Base-by-base conservation (phyloP, 208 protist species). In the Tritrichomonas foetus region DNA sequence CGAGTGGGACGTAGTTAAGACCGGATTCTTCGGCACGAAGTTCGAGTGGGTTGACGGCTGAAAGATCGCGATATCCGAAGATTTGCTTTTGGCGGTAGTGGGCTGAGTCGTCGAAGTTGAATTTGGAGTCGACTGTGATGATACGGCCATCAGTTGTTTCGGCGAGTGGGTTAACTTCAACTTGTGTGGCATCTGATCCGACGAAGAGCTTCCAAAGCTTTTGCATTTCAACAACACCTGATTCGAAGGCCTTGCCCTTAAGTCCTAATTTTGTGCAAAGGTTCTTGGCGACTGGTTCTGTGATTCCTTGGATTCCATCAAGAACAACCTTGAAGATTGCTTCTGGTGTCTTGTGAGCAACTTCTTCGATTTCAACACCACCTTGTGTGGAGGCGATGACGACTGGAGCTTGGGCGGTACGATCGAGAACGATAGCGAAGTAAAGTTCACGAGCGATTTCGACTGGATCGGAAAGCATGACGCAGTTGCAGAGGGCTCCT, bases 81-180 rank as follows among this genome's bases (percentile, higher is more conserved):
- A 99, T 97, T 55, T 97, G 97, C 94, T 97, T 97, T 95, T 99
- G 98, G 94, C 98, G 97, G 97, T 98, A 99, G 20, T 95, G 95
- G 22, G 98, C 98, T 95, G 99, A 99, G 96, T 99, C 99, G 95
- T 99, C 99, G 95, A 99, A 99, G 95, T 97, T 98, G 80, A 99
- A 96, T 96, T 99, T 99, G 57, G 98, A 98, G 95, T 99, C 99
- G 94, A 99, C 97, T 96, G 97, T 97, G 95, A 98, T 97, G 36
- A 99, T 97, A 72, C 53, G 33, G 16, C 84, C 94, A 9, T 95
- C 55, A 82, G 64, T 95, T 55, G 98, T 98, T 96, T 99, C 97
- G 9, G 98, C 98, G 50, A 99, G 96, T 64, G 99, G 99, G 97
- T 99, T 99, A 95, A 99, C 98, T 96, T 99, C 98, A 41, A 99